These are phyloP conservation scores for Podaxis pistillaris DNA, from an alignment of 768 basidiomycete species.

Conservation along the genomic window DNA sequence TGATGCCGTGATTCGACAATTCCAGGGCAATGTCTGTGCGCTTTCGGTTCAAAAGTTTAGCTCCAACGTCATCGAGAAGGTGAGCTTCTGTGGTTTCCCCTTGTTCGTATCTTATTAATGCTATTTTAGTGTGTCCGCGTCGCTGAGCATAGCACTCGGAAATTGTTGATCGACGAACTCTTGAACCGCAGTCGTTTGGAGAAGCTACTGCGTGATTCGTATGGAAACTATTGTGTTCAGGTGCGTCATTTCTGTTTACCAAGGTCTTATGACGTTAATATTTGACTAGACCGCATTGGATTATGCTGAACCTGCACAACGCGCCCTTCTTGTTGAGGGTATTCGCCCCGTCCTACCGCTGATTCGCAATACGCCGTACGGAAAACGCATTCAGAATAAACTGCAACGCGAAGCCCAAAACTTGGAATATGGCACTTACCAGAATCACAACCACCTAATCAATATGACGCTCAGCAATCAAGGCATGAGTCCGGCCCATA, in stretches of 20 bases:
- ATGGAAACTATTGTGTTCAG: slow-evolving; percentile 95
- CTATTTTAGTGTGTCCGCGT: slow-evolving; percentile 74
- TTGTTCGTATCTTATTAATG: slow-evolving; percentile 4
- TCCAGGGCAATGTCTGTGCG: slow-evolving; percentile 95
- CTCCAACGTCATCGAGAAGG: slow-evolving; percentile 98
- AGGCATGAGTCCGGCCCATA: slow-evolving; percentile 44
- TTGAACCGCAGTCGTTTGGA: slow-evolving; percentile 93
- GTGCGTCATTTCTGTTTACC: slow-evolving; percentile 33
- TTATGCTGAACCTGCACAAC: slow-evolving; percentile 94
- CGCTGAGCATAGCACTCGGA: slow-evolving; percentile 92
- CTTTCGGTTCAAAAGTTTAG: slow-evolving; percentile 99
- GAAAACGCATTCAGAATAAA: slow-evolving; percentile 99
- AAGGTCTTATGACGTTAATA: slow-evolving; percentile 4
- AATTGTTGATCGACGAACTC: slow-evolving; percentile 92
- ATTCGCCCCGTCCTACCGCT: slow-evolving; percentile 98
- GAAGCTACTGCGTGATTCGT: slow-evolving; percentile 94
- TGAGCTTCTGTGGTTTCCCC: slow-evolving; percentile 25
- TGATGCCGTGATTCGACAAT: slow-evolving; percentile 96
- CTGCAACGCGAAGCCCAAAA: slow-evolving; percentile 92
- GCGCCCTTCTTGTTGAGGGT: slow-evolving; percentile 90
- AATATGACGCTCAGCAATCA: slow-evolving; percentile 59
- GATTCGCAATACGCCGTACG: slow-evolving; percentile 99
- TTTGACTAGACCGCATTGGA: slow-evolving; percentile 85
- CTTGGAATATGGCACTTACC: slow-evolving; percentile 56
- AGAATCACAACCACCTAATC: slow-evolving; percentile 54